Base-by-base conservation (phyloP, 345 rosid genomes). In the Gossypium bickii region DNA sequence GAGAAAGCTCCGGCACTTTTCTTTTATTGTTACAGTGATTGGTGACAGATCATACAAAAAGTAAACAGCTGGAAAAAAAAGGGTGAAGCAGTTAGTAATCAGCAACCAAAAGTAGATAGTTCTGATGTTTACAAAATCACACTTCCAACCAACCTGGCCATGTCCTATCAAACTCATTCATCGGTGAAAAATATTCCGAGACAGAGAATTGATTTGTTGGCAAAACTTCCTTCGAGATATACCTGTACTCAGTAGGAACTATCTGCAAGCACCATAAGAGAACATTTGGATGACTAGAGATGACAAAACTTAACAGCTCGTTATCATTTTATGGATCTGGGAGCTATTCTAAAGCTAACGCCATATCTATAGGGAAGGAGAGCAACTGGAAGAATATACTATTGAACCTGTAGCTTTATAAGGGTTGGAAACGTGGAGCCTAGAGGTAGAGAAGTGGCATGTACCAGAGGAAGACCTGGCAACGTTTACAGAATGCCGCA, bases 41-140 rank as follows among this genome's bases (percentile, higher is more conserved):
- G 99, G 98, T 25, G 99, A 96, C 60, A 96, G 85, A 84, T 96
- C 99, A 77, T 93, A 96, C 78, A 96, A 83, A 83, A 96, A 93
- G 87, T 90, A 96, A 62, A 96, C 98, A 75, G 93, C 98, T 93
- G 90, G 41, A 70, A 78, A 6, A 29, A 52, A 79, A 57, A 51
- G 49, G 67, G 60, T 9, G 51, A 34, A 45, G 9, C 68, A 18
- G 52, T 76, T 18, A 76, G 25, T 47, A 43, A 75, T 25, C 56
- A 55, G n/a, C 7, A 24, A 3, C 57, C 34, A 62, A 61, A n/a
- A 60, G 25, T 10, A 34, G 13, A 9, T 45, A 27, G 58, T 51
- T 51, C 2, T 20, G 43, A 56, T 58, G 12, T 58, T 59, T 44
- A 72, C n/a, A 43, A 56, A 48, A 11, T 25, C 47, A 29, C 25